Conservation (phyloP, 2,329 filamentous ascomycete genomes). For the Pestalotiopsis sp. region DNA sequence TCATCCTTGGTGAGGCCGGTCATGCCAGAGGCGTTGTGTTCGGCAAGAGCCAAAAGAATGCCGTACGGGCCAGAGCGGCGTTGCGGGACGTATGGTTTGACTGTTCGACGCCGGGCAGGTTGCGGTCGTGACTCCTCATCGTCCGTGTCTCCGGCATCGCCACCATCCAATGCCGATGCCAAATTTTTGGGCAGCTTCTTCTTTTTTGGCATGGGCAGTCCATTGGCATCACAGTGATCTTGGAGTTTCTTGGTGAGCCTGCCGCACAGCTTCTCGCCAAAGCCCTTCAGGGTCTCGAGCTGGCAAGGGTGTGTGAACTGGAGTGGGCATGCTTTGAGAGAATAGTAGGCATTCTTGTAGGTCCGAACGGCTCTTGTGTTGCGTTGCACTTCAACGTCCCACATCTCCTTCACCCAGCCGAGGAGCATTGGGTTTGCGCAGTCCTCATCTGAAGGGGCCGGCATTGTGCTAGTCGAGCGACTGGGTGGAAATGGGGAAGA, state of each 20-base stretch:
- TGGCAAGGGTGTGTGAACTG: slow-evolving; percentile 73
- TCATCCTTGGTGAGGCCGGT: slow-evolving; percentile 67
- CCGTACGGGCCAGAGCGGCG: slow-evolving; percentile 77
- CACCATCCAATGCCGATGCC: slow-evolving; percentile 29
- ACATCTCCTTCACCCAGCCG: slow-evolving; percentile 77
- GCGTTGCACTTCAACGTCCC: slow-evolving; percentile 67
- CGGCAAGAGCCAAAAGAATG: slow-evolving; percentile 67
- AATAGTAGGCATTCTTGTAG: slow-evolving; percentile 77
- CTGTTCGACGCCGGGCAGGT: slow-evolving; percentile 54
- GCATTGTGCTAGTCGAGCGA: neutral
- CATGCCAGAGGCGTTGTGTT: slow-evolving; percentile 50
- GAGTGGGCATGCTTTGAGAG: slow-evolving; percentile 75
- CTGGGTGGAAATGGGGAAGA: neutral
- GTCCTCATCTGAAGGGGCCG: slow-evolving; percentile 30
- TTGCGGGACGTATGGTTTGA: slow-evolving; percentile 71
- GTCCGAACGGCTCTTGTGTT: slow-evolving; percentile 72
- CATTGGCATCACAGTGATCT: slow-evolving; percentile 67
- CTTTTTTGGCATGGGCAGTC: slow-evolving; percentile 66
- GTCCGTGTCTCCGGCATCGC: slow-evolving; percentile 34
- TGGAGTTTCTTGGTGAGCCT: slow-evolving; percentile 65
- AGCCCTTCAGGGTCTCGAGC: slow-evolving; percentile 71
- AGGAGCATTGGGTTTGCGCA: slow-evolving; percentile 74
- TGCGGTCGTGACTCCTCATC: slow-evolving; percentile 35
- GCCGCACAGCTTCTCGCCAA: slow-evolving; percentile 72
- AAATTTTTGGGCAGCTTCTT: slow-evolving; percentile 35